A percentile compares a stretch with the other conserved stretches of the same genome.
phyloP scores from a whole-genome alignment of 768 basidiomycete species.

The Lactifluus volemus region DNA sequence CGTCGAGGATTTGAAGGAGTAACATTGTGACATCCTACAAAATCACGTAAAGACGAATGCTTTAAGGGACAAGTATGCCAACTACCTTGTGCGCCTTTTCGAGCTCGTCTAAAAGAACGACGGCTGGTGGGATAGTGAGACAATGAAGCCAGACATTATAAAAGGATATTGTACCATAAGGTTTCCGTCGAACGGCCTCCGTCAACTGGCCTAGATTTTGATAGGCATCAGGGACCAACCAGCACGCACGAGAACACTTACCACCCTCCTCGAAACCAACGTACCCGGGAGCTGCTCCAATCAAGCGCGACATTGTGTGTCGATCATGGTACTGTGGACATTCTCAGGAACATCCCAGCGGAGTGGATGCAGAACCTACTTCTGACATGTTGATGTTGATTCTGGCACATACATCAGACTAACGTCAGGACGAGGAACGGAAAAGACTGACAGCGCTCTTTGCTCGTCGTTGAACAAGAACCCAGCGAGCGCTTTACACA shows the following conservation, averaged over 20 bases:
- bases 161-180: constrained; percentile 37
- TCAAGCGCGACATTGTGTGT: constrained; percentile 83
- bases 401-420: constrained; percentile 29
- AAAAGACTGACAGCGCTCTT: constrained; percentile 55
- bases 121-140: constrained; percentile 31
- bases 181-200: constrained; percentile 54
- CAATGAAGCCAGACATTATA: neutral
- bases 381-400: constrained; percentile 97
- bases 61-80: neutral
- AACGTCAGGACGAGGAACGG: neutral
- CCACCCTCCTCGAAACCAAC: constrained; percentile 70
- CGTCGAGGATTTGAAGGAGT: constrained; percentile 83
- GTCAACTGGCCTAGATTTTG: constrained; percentile 42
- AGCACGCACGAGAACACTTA: constrained; percentile 23
- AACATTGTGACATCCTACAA: constrained; percentile 78
- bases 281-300: constrained; percentile 91
- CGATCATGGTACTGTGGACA: constrained; percentile 71
- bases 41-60: neutral
- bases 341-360: neutral
- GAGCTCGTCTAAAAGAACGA: constrained; percentile 57
- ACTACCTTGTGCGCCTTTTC: constrained; percentile 75
- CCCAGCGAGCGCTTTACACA: constrained; percentile 79
- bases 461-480: constrained; percentile 91
- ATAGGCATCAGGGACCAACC: neutral
- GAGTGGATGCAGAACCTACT: constrained; percentile 20